Evolutionary conservation across 805 yeast species (phyloP).

Genomic region (Barnettozyma botsteinii): DNA sequence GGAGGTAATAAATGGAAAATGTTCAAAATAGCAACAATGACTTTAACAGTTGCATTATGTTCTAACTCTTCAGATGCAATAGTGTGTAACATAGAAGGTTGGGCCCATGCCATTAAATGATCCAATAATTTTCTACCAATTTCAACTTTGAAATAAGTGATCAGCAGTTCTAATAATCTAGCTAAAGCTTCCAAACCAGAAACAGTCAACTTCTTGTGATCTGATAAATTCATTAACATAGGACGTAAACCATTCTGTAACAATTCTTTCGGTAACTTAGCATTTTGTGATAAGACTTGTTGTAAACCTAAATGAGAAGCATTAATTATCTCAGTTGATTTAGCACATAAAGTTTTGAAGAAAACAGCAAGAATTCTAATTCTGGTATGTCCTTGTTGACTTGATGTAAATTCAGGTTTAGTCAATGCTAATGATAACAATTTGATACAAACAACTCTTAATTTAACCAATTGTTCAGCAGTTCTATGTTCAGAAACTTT

Average conservation of each 20-base stretch:
- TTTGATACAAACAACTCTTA: slow-evolving; percentile 86
- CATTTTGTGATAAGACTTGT: slow-evolving; percentile 75
- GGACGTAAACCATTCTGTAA: slow-evolving; percentile 95
- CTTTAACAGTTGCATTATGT: slow-evolving; percentile 75
- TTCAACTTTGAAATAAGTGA: slow-evolving; percentile 93
- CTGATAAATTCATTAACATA: slow-evolving; percentile 90
- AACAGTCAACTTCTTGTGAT: slow-evolving; percentile 84
- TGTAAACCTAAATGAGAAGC: slow-evolving; percentile 90
- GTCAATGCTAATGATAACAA: slow-evolving; percentile 77
- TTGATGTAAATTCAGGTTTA: slow-evolving; percentile 74
- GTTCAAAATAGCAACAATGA: slow-evolving; percentile 83
- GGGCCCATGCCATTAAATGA: slow-evolving; percentile 95
- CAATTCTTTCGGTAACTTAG: slow-evolving; percentile 87
- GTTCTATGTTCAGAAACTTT: slow-evolving; percentile 82
- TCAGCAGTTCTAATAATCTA: slow-evolving; percentile 73
- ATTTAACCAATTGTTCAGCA: slow-evolving; percentile 77
- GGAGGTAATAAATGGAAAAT: slow-evolving; percentile 90
- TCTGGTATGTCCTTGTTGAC: slow-evolving; percentile 72
- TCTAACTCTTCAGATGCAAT: slow-evolving; percentile 76
- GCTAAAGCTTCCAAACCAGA: slow-evolving; percentile 90
- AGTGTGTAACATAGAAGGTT: slow-evolving; percentile 66
- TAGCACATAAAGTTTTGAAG: slow-evolving; percentile 85
- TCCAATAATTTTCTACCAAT: slow-evolving; percentile 90
- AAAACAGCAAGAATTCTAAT: slow-evolving; percentile 87
- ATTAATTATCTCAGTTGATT: slow-evolving; percentile 79